Evolutionary conservation across 352 stramenopile genomes (phyloP), one percentile per base, ranked within the genome.

Genomic region (Elongisporangium undulatum): DNA sequence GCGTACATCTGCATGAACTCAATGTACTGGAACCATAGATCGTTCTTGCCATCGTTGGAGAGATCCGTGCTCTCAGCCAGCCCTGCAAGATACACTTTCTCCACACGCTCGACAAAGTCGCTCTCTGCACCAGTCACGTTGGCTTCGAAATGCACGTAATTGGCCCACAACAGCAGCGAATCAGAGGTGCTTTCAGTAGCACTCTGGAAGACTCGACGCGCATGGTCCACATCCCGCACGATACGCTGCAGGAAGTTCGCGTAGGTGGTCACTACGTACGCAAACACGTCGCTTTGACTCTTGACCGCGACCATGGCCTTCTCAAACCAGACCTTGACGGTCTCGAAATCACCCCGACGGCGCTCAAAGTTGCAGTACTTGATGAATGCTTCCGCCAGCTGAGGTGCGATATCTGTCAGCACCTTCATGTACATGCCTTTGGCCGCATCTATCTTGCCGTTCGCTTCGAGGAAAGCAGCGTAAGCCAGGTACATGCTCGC

Each of bases 1-100:
- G 65, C 71, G 55, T 87, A 82, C 63, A 70, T 82, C 59, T 85
- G 79, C 64, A 90, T 65, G 24, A 92, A 92, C 7, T 92, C 80
- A 15, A 69, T 76, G 56, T 92, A 90, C 59, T 90, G 79, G 52
- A 90, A 79, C 83, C 83, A 92, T 58, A 92, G 49, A 58, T 92
- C 83, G 54, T 84, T 90, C 61, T 92, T 92, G 64, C 90, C 83
- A 39, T 89, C 69, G 62, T 79, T 82, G 26, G 61, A 71, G 16
- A 92, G 63, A 29, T 74, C 69, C 49, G 68, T 79, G 55, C 59
- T 77, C 49, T 90, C 79, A 15, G 75, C 61, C 1, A 92, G 61
- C 0, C 80, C 80, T 41, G 59, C 61, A 34, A 84, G 61, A 50
- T 75, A 92, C 13, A 90, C 54, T 20, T 59, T 56, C 24, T 59